Conservation (phyloP, 306 rosid genomes). For the Benincasa hispida region DNA sequence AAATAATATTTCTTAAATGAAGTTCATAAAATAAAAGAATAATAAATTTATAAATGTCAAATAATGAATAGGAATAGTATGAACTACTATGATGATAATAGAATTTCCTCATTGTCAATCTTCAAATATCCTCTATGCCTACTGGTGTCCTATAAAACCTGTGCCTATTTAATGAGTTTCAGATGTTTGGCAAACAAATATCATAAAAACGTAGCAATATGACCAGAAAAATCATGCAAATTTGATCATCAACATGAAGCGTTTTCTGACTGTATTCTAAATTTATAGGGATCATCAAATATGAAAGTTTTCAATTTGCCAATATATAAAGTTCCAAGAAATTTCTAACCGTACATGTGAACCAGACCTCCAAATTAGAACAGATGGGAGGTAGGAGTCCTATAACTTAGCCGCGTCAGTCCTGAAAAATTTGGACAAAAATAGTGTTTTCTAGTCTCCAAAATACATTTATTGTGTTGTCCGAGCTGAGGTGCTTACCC, state of each 20-base stretch:
- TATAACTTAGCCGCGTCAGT: neutral
- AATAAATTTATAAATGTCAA: no score
- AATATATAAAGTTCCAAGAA: neutral
- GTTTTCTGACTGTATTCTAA: neutral
- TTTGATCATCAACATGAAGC: neutral
- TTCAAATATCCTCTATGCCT: neutral
- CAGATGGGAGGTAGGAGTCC: neutral
- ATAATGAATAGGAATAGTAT: no score
- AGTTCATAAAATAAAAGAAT: no score
- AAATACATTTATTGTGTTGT: neutral
- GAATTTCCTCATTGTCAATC: neutral
- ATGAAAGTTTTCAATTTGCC: neutral
- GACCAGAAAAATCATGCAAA: neutral
- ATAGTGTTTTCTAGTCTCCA: neutral
- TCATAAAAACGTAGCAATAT: neutral
- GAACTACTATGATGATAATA: no score
- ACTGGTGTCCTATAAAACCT: neutral
- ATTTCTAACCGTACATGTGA: neutral
- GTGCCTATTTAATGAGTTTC: neutral
- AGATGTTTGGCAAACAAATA: neutral
- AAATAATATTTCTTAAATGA: no score
- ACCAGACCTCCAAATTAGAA: neutral
- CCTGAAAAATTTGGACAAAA: slow-evolving; percentile 1
- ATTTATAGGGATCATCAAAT: neutral
- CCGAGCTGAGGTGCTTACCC: slow-evolving; percentile 32